Evolutionary conservation across 1,284 basidiomycete species (phyloP).

Genomic region (Microbotryum intermedium): DNA sequence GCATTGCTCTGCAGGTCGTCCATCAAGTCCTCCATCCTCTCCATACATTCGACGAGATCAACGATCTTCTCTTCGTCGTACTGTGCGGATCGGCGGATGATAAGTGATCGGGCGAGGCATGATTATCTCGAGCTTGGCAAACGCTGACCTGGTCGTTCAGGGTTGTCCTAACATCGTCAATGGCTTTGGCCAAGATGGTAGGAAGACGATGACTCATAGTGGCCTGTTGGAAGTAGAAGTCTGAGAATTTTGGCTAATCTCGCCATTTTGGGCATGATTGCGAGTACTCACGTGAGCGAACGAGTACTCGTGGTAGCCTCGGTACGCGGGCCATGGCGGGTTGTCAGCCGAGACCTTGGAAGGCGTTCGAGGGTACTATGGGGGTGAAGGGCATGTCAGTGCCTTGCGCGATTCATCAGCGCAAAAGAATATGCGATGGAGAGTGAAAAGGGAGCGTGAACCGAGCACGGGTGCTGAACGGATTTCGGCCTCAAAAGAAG

Average conservation of each 20-base stretch:
- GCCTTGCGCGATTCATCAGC: not conserved
- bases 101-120: not conserved
- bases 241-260: not conserved
- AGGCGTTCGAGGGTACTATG: conserved; percentile 45
- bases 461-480: not conserved
- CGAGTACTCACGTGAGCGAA: conserved; percentile 19
- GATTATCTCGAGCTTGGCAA: no score
- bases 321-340: conserved; percentile 80
- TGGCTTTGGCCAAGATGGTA: conserved; percentile 68
- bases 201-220: conserved; percentile 31
- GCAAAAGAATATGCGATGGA: no score
- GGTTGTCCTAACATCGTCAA: conserved; percentile 83
- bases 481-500: not conserved
- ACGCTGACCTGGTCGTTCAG: conserved; percentile 58
- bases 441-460: not conserved
- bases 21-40: conserved; percentile 44
- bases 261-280: not conserved
- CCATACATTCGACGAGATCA: conserved; percentile 79
- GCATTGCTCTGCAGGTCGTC: conserved; percentile 41
- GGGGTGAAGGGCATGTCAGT: not conserved
- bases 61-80: conserved; percentile 74
- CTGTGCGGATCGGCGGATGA: conserved; percentile 34
- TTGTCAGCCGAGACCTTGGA: conserved; percentile 67
- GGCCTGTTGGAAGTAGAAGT: conserved; percentile 12
- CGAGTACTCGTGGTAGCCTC: conserved; percentile 88